phyloP scores from a whole-genome alignment of 1,139 yeast species.

The Candida labiduridarum region DNA sequence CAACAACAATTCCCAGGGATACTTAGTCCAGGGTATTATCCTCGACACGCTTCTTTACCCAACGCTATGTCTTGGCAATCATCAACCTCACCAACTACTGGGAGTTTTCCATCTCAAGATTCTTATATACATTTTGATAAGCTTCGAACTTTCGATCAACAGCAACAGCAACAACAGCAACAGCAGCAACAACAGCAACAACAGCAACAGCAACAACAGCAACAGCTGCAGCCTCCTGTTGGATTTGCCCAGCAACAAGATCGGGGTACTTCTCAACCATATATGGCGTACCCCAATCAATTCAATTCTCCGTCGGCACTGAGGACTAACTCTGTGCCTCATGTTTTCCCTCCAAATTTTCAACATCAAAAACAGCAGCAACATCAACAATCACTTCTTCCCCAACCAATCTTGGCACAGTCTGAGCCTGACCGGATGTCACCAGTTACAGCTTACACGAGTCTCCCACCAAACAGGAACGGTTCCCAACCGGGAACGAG shows the following conservation, averaged over 20 bases:
- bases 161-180: neutral
- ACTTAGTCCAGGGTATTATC: neutral
- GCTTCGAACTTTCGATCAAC: neutral
- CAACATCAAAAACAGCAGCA: neutral
- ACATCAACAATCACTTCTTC: neutral
- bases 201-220: neutral
- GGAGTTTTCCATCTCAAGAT: neutral
- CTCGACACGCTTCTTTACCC: neutral
- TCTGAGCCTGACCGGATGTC: too few relatives aligned
- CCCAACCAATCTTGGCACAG: neutral
- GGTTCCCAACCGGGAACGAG: too few relatives aligned
- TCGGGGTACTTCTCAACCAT: neutral
- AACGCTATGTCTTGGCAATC: neutral
- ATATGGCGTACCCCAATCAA: neutral
- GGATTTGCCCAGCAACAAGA: too few relatives aligned
- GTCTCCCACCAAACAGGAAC: too few relatives aligned
- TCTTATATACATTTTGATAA: neutral
- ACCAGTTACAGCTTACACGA: too few relatives aligned
- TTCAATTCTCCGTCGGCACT: neutral
- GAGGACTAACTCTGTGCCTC: neutral
- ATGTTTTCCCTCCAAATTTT: neutral
- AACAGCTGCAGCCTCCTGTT: neutral
- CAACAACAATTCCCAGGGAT: neutral
- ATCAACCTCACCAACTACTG: neutral
- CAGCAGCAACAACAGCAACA: neutral